These are phyloP conservation scores for Suillus lakei DNA, from an alignment of 768 basidiomycete genomes.

Conservation along the genomic window DNA sequence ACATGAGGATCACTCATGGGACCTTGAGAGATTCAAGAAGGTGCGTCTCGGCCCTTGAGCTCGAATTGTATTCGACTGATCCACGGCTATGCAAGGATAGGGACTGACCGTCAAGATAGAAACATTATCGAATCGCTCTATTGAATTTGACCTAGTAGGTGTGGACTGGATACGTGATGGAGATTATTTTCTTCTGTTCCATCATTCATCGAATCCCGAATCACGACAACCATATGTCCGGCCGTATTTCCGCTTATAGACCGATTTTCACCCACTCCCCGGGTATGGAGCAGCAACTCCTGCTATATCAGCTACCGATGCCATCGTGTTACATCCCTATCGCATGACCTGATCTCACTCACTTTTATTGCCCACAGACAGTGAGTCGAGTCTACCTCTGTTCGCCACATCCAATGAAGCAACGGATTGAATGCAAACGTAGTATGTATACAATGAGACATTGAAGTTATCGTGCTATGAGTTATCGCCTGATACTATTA, in stretches of 20 bases:
- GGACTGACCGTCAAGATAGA: constrained; percentile 75
- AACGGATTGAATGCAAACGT: not conserved
- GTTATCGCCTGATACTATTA: not conserved
- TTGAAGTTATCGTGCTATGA: not conserved
- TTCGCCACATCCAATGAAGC: not conserved
- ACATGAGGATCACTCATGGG: constrained; percentile 86
- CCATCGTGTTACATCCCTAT: not conserved
- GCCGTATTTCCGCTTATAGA: too few relatives aligned
- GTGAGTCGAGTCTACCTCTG: not conserved
- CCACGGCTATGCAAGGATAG: constrained; percentile 46
- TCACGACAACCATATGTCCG: not conserved
- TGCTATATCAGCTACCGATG: not conserved
- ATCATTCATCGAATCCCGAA: not conserved
- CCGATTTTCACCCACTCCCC: too few relatives aligned
- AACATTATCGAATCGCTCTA: constrained; percentile 77
- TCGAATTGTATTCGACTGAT: constrained; percentile 5
- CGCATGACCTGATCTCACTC: too few relatives aligned
- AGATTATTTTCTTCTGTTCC: not conserved
- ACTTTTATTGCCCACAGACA: not conserved
- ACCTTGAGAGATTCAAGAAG: constrained; percentile 72
- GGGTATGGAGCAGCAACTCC: too few relatives aligned
- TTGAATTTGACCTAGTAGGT: constrained; percentile 95
- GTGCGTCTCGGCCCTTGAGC: constrained; percentile 47
- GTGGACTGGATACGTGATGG: constrained; percentile 66
- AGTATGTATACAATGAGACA: not conserved